These are phyloP conservation scores for Fusarium zealandicum DNA, from an alignment of 2,329 filamentous ascomycete genomes.

Conservation along the genomic window DNA sequence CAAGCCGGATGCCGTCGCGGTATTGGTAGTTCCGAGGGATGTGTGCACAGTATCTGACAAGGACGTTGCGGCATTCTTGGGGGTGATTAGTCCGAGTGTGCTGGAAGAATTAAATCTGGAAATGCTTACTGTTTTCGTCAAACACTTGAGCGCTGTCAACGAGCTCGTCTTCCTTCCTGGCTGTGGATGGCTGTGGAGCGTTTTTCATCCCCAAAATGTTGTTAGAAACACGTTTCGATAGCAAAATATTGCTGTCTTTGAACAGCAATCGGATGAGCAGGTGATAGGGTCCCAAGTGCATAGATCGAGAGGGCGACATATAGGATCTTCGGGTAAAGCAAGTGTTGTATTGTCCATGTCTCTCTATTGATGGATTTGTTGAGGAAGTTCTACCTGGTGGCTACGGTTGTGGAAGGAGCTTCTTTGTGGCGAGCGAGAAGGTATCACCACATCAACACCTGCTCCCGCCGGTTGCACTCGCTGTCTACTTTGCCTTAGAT, in stretches of 20 bases:
- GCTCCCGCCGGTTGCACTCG: neutral
- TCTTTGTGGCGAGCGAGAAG: neutral
- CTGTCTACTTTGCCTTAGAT: neutral
- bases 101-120: neutral
- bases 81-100: conserved; percentile 1
- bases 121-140: conserved; percentile 38
- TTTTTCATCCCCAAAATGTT: conserved; percentile 19
- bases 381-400: neutral
- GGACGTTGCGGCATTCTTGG: conserved; percentile 55
- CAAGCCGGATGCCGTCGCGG: conserved; percentile 53
- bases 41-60: conserved; percentile 53
- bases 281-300: neutral
- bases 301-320: neutral
- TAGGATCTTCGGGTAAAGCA: neutral
- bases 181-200: neutral
- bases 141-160: conserved; percentile 11
- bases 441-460: neutral
- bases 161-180: neutral
- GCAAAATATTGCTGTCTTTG: neutral
- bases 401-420: neutral
- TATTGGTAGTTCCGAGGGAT: conserved; percentile 57
- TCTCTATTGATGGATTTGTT: neutral
- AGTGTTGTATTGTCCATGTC: neutral
- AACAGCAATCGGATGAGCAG: neutral
- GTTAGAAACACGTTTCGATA: neutral